Evolutionary conservation across 352 stramenopile genomes (phyloP), one percentile per base, ranked within the genome.

Genomic region (Globisporangium takayamanum): DNA sequence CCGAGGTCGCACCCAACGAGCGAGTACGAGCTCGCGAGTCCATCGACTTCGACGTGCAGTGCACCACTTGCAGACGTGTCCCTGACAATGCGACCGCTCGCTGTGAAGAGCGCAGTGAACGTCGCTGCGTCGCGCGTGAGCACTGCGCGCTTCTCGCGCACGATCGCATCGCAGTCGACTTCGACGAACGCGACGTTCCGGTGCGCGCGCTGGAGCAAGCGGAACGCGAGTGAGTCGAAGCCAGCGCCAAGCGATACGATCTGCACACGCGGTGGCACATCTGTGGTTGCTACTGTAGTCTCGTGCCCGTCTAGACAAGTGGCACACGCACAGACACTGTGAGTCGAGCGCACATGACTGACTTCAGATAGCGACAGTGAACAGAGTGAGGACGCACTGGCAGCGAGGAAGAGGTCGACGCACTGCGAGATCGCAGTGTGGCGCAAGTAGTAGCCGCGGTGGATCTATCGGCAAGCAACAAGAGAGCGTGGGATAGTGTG

Each of bases 201-300:
- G 16, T 58, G 25, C 5, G 63, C 56, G 14, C 77, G 56, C 46
- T 74, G 55, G 18, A 75, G 47, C 11, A 92, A 51, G 44, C 79
- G 77, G 65, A 89, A 92, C 62, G 83, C 87, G 5, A 89, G 67
- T 44, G 79, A 89, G 68, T 92, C 81, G 53, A 88, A 92, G 11
- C 81, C 80, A 20, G 78, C 76, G 30, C 80, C 80, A 8, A 91
- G 71, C 49, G 80, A 91, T 18, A 91, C 49, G 25, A 91, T 80
- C 65, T 91, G 80, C 10, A 82, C 58, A 16, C 48, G 50, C 28
- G 39, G 15, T 7, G 33, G 22, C 5, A 15, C 36, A 20, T n/a
- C 20, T 4, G 47, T 22, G 15, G 14, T 15, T 30, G 46, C 46
- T 30, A 22, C 22, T 53, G 48, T 50, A 62, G 49, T 42, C 37